Percentiles rank a stretch among this genome's conserved stretches.
Conservation (phyloP, 2,329 filamentous ascomycete genomes). For the Aspergillus alliaceus region DNA sequence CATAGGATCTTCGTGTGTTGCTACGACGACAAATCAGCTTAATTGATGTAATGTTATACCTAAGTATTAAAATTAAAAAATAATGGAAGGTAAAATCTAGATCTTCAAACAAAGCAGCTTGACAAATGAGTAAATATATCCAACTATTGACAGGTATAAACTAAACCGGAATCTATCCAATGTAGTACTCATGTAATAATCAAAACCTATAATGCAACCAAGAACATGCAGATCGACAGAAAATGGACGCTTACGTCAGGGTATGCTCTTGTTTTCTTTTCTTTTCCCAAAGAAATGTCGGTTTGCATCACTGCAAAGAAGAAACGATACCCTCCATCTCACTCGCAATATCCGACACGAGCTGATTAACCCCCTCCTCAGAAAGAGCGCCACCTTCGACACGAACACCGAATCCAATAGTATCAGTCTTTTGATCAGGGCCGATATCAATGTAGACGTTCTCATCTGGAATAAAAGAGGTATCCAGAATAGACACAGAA, state of each 20-base stretch:
- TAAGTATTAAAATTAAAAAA: no score
- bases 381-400: conserved; percentile 24
- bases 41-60: no score
- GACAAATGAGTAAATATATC: not conserved
- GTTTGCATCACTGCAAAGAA: not conserved
- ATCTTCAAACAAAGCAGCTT: not conserved
- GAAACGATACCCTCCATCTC: conserved; percentile 21
- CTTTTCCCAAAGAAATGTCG: no score
- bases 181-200: not conserved
- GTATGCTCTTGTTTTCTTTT: not conserved
- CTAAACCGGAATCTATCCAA: not conserved
- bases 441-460: conserved; percentile 30
- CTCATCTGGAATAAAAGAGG: conserved; percentile 20
- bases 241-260: not conserved
- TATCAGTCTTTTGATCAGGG: conserved; percentile 23
- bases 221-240: not conserved
- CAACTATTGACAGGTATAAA: not conserved
- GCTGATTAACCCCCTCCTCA: conserved; percentile 14
- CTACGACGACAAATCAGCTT: not conserved
- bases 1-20: not conserved
- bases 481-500: conserved; percentile 24
- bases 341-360: conserved; percentile 19
- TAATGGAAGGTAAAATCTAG: no score
- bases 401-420: conserved; percentile 29
- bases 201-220: not conserved